Evolutionary conservation across 768 basidiomycete genomes (phyloP).

Genomic region (Galerina marginata): DNA sequence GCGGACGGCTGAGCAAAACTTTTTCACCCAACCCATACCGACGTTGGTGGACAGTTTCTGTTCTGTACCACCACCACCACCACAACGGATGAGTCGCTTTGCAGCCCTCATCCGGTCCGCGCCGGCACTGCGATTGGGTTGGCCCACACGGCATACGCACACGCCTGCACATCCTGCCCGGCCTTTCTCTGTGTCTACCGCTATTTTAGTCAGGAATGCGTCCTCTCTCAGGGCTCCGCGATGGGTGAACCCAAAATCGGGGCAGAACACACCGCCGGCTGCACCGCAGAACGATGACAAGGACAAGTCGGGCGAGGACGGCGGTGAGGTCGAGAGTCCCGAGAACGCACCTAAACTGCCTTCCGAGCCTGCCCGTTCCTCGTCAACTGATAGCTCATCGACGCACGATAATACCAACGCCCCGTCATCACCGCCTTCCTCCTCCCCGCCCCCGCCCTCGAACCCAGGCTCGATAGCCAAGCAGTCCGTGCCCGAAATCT

Average conservation of each 20-base stretch:
- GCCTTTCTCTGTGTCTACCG: constrained; percentile 19
- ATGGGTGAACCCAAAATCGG: constrained; percentile 34
- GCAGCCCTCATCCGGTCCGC: constrained; percentile 16
- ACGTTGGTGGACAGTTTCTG: too few relatives aligned
- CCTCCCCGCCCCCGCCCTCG: constrained; percentile 32
- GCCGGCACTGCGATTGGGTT: constrained; percentile 16
- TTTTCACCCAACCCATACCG: too few relatives aligned
- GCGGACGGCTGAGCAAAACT: too few relatives aligned
- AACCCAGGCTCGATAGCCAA: constrained; percentile 70
- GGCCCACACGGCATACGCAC: background rate
- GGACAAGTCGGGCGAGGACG: constrained; percentile 17
- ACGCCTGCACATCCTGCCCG: background rate
- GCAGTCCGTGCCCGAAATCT: constrained; percentile 86
- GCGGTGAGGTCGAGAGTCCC: constrained; percentile 10
- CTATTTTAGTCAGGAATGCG: constrained; percentile 14
- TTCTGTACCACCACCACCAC: too few relatives aligned
- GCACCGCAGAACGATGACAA: constrained; percentile 18
- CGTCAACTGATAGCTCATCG: constrained; percentile 25
- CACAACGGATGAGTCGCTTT: constrained; percentile 18
- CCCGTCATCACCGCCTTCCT: background rate
- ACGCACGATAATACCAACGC: constrained; percentile 18
- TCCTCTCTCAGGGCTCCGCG: constrained; percentile 22
- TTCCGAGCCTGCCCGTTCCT: constrained; percentile 20
- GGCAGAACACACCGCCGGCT: constrained; percentile 15
- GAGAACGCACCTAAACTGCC: constrained; percentile 18